Percentiles rank a stretch among this genome's conserved stretches.
Evolutionary conservation across 306 rosid genomes (phyloP).

Genomic region (Ormosia semicastrata): DNA sequence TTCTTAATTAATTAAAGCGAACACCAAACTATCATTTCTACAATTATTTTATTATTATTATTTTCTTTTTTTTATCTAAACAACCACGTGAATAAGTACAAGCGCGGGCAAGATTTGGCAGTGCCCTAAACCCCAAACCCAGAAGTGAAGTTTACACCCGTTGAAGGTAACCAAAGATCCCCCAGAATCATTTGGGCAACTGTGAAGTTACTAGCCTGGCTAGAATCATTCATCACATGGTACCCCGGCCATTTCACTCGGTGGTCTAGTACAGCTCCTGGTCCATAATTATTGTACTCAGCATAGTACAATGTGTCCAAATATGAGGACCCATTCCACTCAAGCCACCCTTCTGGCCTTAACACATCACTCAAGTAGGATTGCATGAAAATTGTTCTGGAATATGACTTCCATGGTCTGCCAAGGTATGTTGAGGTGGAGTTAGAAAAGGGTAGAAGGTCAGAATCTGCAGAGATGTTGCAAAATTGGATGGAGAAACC

Average conservation of each 20-base stretch:
- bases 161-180: slow-evolving; percentile 68
- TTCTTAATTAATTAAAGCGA: neutral
- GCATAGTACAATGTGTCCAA: slow-evolving; percentile 58
- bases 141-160: slow-evolving; percentile 54
- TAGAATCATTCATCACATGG: slow-evolving; percentile 39
- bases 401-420: slow-evolving; percentile 65
- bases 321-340: slow-evolving; percentile 49
- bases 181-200: slow-evolving; percentile 65
- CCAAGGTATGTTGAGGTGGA: slow-evolving; percentile 61
- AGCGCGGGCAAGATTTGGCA: neutral
- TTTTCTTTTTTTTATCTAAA: neutral
- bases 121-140: slow-evolving; percentile 35
- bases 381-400: slow-evolving; percentile 58
- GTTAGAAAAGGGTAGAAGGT: slow-evolving; percentile 24
- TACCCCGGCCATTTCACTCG: slow-evolving; percentile 71
- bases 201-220: slow-evolving; percentile 49
- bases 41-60: neutral
- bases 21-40: neutral
- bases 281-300: slow-evolving; percentile 60
- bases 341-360: slow-evolving; percentile 75
- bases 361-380: slow-evolving; percentile 42
- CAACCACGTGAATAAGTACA: neutral
- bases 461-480: slow-evolving; percentile 55
- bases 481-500: slow-evolving; percentile 80
- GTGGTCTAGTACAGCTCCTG: slow-evolving; percentile 34